Base-by-base conservation (phyloP, 805 yeast genomes). In the Sugiyamaella smithiae region DNA sequence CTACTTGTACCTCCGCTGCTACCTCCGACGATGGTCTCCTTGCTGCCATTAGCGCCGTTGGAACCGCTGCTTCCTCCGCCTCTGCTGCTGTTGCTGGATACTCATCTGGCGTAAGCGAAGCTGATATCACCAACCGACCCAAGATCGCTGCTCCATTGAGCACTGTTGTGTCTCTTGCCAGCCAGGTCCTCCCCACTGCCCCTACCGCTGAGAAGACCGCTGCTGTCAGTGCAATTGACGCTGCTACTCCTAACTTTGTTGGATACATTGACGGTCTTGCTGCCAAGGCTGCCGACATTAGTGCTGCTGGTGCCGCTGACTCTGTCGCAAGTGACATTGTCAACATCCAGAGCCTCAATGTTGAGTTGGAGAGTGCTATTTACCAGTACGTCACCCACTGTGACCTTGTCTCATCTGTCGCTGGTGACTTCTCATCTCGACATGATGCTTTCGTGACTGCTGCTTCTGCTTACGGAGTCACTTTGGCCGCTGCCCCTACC, bases 1-100 rank as follows among this genome's bases (percentile, higher is more conserved):
- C 44, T 26, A 12, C 31, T 12, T 33, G 37, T 22, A 19, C 37
- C 17, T 31, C 44, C 31, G 33, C 44, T 14, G n/a, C 44, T 24
- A 26, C 16, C n/a, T 24, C 12, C 24, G 26, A 11, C 23, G 12
- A 19, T 11, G 14, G 33, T 19, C 35, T 40, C 14, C 9, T 40
- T n/a, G 20, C 33, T 4, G 35, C 14, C n/a, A 12, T 40, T 5
- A 11, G 8, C 16, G 32, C 9, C 2, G 16, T 40, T 12, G 14
- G 17, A 14, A 3, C 37, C 16, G 35, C 28, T 24, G 44, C 37
- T 22, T 20, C 40, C 3, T n/a, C 31, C 12, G 37, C 37, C 37
- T 19, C 37, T n/a, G 37, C 17, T n/a, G 37, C 17, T 22, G 9
- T 33, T 22, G 19, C 37, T 22, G 8, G 22, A 19, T 8, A 7